These are phyloP conservation scores for Suaeda aralocaspica DNA, from an alignment of 148 eudicot species.

Conservation along the genomic window DNA sequence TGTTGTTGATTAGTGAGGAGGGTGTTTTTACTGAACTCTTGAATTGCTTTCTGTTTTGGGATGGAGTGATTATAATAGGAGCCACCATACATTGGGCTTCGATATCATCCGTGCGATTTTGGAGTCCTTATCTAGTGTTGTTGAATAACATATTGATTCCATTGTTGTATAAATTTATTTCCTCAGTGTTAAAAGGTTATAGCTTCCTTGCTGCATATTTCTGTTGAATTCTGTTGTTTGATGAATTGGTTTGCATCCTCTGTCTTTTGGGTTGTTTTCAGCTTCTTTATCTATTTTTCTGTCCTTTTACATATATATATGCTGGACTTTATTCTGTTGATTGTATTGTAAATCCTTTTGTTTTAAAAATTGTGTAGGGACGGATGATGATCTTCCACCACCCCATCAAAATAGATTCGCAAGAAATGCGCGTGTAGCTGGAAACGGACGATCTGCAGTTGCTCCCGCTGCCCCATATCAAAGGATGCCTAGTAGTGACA, in stretches of 20 bases:
- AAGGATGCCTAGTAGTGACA: conserved; percentile 53
- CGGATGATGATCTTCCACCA: conserved; percentile 94
- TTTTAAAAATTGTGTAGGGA: no score
- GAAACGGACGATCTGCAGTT: conserved; percentile 62
- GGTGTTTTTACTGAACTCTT: no score
- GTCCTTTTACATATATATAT: no score
- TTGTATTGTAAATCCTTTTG: no score
- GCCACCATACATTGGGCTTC: background rate
- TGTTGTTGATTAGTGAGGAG: no score
- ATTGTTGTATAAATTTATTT: background rate
- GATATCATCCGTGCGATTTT: background rate
- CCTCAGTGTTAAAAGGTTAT: background rate
- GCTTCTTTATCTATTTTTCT: background rate
- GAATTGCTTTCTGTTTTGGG: background rate
- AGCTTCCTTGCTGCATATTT: background rate
- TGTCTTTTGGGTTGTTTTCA: background rate
- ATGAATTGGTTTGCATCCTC: background rate
- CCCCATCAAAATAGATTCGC: conserved; percentile 74
- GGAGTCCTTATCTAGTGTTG: background rate
- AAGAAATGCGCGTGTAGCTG: conserved; percentile 56
- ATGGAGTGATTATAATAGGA: background rate
- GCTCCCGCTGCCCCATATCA: conserved; percentile 54
- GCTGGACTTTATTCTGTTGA: no score
- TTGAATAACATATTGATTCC: background rate
- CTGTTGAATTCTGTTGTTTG: background rate